A percentile compares a stretch with the other conserved stretches of the same genome.
phyloP scores from a whole-genome alignment of 768 basidiomycete species.

The Boletus tomentosulus region DNA sequence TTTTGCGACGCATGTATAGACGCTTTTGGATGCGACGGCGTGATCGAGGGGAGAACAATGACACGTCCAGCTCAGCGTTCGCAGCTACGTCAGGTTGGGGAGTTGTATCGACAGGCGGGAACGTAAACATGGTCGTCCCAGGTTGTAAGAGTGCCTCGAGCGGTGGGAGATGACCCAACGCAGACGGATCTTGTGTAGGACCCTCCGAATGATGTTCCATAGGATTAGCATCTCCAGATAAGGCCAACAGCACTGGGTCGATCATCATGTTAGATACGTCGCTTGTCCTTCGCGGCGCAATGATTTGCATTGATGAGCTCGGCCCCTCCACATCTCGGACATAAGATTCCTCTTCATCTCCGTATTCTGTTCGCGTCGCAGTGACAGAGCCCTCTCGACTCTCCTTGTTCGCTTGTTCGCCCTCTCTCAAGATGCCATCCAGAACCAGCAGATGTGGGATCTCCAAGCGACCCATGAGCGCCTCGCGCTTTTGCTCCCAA shows the following conservation, averaged over 20 bases:
- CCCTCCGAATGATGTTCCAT: background rate
- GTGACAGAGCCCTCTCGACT: slow-evolving; percentile 10
- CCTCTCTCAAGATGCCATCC: slow-evolving; percentile 34
- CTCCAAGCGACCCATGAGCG: slow-evolving; percentile 29
- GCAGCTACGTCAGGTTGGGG: background rate
- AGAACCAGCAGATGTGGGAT: slow-evolving; percentile 30
- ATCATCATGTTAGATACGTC: slow-evolving; percentile 19
- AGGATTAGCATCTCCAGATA: slow-evolving; percentile 17
- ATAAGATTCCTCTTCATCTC: slow-evolving; percentile 3
- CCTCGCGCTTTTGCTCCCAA: slow-evolving; percentile 16
- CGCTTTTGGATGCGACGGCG: slow-evolving; percentile 59
- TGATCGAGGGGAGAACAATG: slow-evolving; percentile 41
- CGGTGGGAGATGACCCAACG: background rate
- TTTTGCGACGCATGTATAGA: slow-evolving; percentile 68
- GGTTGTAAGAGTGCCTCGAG: background rate
- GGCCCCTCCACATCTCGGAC: background rate
- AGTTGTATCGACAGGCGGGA: background rate
- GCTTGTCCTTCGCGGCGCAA: background rate
- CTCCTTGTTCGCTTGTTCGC: slow-evolving; percentile 18
- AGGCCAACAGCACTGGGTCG: slow-evolving; percentile 28
- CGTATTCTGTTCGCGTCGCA: background rate
- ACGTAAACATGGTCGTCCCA: background rate
- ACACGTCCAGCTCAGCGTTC: slow-evolving; percentile 14
- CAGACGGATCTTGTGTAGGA: background rate
- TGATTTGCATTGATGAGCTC: background rate